Evolutionary conservation across 257 asterid species (phyloP).

Genomic region (Nicotiana otophora): DNA sequence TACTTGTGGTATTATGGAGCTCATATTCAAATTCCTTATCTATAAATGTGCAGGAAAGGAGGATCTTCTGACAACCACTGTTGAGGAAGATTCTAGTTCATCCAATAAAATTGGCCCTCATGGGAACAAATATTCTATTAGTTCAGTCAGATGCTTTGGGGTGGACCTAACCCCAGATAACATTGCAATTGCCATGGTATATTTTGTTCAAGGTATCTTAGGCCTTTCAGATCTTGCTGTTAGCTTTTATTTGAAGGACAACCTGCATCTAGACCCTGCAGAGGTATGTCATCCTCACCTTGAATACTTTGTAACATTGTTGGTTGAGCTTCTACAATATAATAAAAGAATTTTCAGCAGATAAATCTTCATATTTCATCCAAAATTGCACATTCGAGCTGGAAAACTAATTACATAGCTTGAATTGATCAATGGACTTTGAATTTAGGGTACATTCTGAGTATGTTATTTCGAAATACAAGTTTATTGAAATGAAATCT

Average conservation of each 20-base stretch:
- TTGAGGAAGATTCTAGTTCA: conserved; percentile 42
- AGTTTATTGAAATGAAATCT: background rate
- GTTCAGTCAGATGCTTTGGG: conserved; percentile 55
- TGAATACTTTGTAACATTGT: background rate
- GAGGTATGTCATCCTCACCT: conserved; percentile 54
- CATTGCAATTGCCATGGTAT: conserved; percentile 97
- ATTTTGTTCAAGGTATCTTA: conserved; percentile 96
- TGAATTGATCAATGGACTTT: background rate
- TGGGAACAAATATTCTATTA: conserved; percentile 47
- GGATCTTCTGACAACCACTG: conserved; percentile 28
- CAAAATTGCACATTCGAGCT: background rate
- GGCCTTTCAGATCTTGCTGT: conserved; percentile 93
- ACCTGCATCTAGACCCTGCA: conserved; percentile 92
- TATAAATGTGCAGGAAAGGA: conserved; percentile 49
- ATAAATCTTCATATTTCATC: background rate
- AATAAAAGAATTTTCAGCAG: background rate
- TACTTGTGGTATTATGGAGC: background rate
- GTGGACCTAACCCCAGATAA: conserved; percentile 84
- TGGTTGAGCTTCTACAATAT: background rate
- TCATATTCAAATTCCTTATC: background rate
- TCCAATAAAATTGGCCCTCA: conserved; percentile 34
- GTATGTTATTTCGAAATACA: background rate
- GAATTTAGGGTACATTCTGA: background rate
- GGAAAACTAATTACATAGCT: background rate
- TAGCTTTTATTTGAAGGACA: conserved; percentile 91